Percentiles rank a stretch among this genome's conserved stretches.
Evolutionary conservation across 805 yeast genomes (phyloP).

Genomic region (Spathaspora gorwiae): DNA sequence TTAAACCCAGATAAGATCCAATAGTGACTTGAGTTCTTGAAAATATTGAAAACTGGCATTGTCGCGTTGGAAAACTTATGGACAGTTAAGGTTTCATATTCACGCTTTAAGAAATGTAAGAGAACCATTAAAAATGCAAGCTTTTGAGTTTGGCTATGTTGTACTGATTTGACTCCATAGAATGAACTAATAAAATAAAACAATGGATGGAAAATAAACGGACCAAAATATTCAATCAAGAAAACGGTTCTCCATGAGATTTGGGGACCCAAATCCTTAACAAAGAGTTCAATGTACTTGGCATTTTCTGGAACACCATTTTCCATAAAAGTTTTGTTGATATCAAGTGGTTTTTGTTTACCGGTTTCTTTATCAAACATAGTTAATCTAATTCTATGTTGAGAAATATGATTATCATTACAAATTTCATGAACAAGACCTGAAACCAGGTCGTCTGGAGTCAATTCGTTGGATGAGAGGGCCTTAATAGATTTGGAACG

Average conservation of each 20-base stretch:
- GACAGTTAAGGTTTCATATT: slow-evolving; percentile 76
- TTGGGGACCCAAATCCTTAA: slow-evolving; percentile 92
- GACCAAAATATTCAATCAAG: slow-evolving; percentile 84
- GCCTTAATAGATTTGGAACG: slow-evolving; percentile 57
- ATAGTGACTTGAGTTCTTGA: slow-evolving; percentile 87
- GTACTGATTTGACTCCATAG: slow-evolving; percentile 18
- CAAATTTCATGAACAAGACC: slow-evolving; percentile 44
- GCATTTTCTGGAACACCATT: slow-evolving; percentile 38
- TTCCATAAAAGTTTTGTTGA: slow-evolving; percentile 40
- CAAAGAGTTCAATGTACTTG: slow-evolving; percentile 42
- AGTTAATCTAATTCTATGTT: slow-evolving; percentile 26
- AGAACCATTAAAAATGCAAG: slow-evolving; percentile 53
- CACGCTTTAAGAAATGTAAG: slow-evolving; percentile 83
- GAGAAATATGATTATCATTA: slow-evolving; percentile 34
- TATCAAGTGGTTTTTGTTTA: slow-evolving; percentile 21
- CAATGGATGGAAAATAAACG: slow-evolving; percentile 72
- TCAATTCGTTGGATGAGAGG: slow-evolving; percentile 38
- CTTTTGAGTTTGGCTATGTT: slow-evolving; percentile 50
- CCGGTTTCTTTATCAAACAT: slow-evolving; percentile 13
- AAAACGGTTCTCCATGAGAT: slow-evolving; percentile 91
- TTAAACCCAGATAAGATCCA: slow-evolving; percentile 82
- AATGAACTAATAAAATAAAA: slow-evolving; percentile 42
- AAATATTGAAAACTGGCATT: slow-evolving; percentile 84
- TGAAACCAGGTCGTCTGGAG: slow-evolving; percentile 29
- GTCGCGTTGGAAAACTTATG: slow-evolving; percentile 86